phyloP scores from a whole-genome alignment of 2,329 filamentous ascomycete genomes.

The Colletotrichum australisinense region DNA sequence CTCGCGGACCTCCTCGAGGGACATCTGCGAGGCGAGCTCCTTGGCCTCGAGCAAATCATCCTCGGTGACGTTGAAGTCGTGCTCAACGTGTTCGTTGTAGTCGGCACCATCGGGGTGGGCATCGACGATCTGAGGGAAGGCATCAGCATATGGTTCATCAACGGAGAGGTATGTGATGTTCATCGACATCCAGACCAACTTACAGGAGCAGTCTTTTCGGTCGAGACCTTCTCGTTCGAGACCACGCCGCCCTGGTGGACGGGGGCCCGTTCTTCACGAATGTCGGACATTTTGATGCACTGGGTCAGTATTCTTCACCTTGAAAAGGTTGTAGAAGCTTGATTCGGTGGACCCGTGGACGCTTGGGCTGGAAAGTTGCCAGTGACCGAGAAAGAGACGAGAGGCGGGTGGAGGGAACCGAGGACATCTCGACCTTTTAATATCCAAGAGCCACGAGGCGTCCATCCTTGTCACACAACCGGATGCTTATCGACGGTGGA shows the following conservation, averaged over 20 bases:
- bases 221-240: conserved; percentile 25
- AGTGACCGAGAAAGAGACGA: conserved; percentile 30
- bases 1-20: conserved; percentile 52
- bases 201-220: conserved; percentile 26
- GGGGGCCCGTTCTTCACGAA: conserved; percentile 17
- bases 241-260: conserved; percentile 27
- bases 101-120: conserved; percentile 12
- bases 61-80: conserved; percentile 55
- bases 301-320: conserved; percentile 28
- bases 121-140: conserved; percentile 13
- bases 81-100: conserved; percentile 29
- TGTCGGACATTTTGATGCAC: conserved; percentile 31
- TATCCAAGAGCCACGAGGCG: not conserved
- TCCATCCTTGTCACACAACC: not conserved
- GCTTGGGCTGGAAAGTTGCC: conserved; percentile 27
- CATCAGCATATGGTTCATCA: not conserved
- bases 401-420: not conserved
- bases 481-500: conserved; percentile 29
- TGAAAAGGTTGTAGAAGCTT: conserved; percentile 16
- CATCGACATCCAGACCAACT: not conserved
- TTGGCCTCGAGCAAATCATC: conserved; percentile 58
- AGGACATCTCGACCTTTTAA: conserved; percentile 28
- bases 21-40: conserved; percentile 54
- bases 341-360: conserved; percentile 26
- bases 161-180: no score